These are phyloP conservation scores for Aspergillus steynii DNA, from an alignment of 495 filamentous ascomycete genomes.

Conservation along the genomic window DNA sequence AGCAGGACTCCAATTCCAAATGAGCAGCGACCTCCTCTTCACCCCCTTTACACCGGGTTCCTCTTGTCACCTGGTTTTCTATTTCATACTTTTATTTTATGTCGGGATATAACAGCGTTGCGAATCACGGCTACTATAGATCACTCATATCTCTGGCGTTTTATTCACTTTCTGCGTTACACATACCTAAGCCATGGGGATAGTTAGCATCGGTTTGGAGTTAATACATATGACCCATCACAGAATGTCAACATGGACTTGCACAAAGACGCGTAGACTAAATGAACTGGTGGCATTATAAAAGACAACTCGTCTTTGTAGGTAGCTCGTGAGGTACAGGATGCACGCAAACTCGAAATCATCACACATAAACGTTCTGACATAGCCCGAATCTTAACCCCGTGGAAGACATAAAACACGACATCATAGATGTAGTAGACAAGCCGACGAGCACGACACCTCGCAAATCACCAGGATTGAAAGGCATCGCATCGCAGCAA, in stretches of 20 bases:
- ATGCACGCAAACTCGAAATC: constrained; percentile 4
- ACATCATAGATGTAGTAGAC: background rate
- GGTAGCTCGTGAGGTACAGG: background rate
- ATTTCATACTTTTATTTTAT: constrained; percentile 1
- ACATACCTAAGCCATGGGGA: background rate
- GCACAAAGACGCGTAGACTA: background rate
- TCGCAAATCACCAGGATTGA: constrained; percentile 8
- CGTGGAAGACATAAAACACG: background rate
- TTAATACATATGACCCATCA: constrained; percentile 4
- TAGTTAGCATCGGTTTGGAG: constrained; percentile 15
- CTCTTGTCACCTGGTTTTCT: background rate
- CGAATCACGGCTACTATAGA: constrained; percentile 1
- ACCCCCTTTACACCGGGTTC: background rate
- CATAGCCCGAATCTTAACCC: background rate
- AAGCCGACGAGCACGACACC: background rate
- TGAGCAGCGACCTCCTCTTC: background rate
- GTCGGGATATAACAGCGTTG: constrained; percentile 8
- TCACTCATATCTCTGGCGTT: constrained; percentile 19
- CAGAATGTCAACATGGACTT: background rate
- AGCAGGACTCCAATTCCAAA: constrained; percentile 35
- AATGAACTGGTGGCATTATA: background rate
- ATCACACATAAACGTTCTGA: constrained; percentile 2
- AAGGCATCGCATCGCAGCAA: constrained; percentile 3
- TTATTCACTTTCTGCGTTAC: constrained; percentile 8
- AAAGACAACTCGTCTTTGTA: background rate